Evolutionary conservation across 805 yeast species (phyloP).

Genomic region (Candida krabiensis): DNA sequence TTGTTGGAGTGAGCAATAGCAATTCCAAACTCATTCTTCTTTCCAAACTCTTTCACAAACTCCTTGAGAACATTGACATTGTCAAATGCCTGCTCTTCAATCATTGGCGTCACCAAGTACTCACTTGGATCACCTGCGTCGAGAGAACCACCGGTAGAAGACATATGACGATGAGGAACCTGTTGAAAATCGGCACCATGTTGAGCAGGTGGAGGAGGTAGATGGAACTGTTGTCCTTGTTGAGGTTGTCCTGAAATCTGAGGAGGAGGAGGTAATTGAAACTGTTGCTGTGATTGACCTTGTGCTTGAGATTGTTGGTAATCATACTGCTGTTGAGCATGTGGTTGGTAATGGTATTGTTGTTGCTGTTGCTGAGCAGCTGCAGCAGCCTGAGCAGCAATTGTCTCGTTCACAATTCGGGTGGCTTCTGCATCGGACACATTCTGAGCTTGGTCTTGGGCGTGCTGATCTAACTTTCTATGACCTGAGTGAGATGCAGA

Average conservation of each 20-base stretch:
- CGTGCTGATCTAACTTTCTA: conserved; percentile 4
- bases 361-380: conserved; percentile 21
- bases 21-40: conserved; percentile 58
- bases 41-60: conserved; percentile 54
- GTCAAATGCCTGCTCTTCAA: conserved; percentile 52
- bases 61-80: conserved; percentile 50
- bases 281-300: conserved; percentile 12
- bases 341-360: conserved; percentile 12
- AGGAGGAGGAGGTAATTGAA: conserved; percentile 11
- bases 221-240: conserved; percentile 10
- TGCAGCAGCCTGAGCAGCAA: conserved; percentile 24
- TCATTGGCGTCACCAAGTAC: conserved; percentile 52
- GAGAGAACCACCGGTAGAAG: conserved; percentile 5
- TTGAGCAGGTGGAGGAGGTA: conserved; percentile 12
- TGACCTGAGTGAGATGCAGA: conserved; percentile 4
- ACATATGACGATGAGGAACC: conserved; percentile 9
- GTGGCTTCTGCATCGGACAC: conserved; percentile 17
- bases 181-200: conserved; percentile 14
- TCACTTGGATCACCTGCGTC: conserved; percentile 33
- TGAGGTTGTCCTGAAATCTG: not conserved
- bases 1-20: conserved; percentile 59
- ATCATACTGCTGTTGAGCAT: conserved; percentile 10
- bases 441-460: conserved; percentile 5
- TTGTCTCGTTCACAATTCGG: conserved; percentile 19
- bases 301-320: conserved; percentile 10